Evolutionary conservation across 176 grass and related monocot species (phyloP), one percentile per base, ranked within the genome.

Genomic region (Zoysia japonica): DNA sequence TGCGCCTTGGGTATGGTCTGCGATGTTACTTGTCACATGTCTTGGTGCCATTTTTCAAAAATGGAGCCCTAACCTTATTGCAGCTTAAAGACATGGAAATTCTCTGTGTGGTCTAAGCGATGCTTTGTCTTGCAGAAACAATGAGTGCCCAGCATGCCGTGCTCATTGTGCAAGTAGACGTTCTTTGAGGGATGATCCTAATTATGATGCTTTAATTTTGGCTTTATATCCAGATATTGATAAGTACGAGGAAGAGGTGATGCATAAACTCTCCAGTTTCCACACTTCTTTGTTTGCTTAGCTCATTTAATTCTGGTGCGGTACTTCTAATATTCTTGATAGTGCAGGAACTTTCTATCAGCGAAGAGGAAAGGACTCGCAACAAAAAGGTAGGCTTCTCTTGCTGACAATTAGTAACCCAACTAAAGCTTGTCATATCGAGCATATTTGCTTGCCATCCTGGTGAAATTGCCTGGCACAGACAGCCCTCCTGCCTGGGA

Each of bases 221-320:
- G 90, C 93, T 71, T 72, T 96, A 37, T 96, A 96, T 90, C 90
- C 93, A 56, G 83, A 96, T 76, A 90, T 96, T 90, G 89, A 96
- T 73, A 96, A 96, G 80, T 96, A 90, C 20, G 93, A 96, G 78
- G 82, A 93, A 88, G 90, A 96, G 93, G 93, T 92, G 87, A 86
- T 65, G 15, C 41, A 84, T 74, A 71, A 61, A 51, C 67, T 86
- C 72, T 84, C 17, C 65, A 77, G 40, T 76, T 41, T 11, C 35
- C 5, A 41, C 16, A 70, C 49, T 69, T 68, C 69, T 68, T 66
- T 60, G 19, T 83, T 62, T 80, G 66, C 10, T 75, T 80, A 62
- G n/a, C 65, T 81, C 89, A 51, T 75, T 55, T 74, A 79, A 40
- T 76, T 75, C 41, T 40, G 56, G 17, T 72, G 57, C 47, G 50